These are phyloP conservation scores for Aspergillus nomiae DNA, from an alignment of 2,329 filamentous ascomycete species.

Conservation along the genomic window DNA sequence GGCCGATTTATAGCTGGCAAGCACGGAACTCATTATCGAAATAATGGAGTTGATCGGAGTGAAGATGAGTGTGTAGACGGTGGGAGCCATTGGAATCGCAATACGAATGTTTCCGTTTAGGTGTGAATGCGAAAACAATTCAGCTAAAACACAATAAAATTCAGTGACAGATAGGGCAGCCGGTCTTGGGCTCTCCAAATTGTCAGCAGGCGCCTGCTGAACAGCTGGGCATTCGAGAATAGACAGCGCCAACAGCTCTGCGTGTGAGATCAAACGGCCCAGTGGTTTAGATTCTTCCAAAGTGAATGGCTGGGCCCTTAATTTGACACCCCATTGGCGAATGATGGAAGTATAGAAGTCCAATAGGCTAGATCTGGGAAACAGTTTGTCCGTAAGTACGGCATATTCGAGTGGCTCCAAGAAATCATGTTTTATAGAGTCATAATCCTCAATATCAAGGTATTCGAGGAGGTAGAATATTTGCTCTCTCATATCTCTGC, in stretches of 20 bases:
- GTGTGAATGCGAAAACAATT: slow-evolving; percentile 55
- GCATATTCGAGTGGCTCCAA: slow-evolving; percentile 44
- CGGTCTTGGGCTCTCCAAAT: slow-evolving; percentile 23
- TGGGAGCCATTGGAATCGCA: slow-evolving; percentile 65
- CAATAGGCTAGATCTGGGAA: slow-evolving; percentile 63
- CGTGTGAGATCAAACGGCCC: slow-evolving; percentile 54
- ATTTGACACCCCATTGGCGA: slow-evolving; percentile 51
- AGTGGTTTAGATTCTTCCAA: slow-evolving; percentile 33
- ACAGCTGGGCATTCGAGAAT: slow-evolving; percentile 56
- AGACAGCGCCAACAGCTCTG: slow-evolving; percentile 57
- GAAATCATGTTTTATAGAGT: slow-evolving; percentile 39
- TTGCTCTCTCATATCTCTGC: slow-evolving; percentile 53
- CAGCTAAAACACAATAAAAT: slow-evolving; percentile 67
- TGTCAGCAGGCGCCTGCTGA: slow-evolving; percentile 12
- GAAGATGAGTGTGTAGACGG: slow-evolving; percentile 74
- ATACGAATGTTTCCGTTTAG: slow-evolving; percentile 63
- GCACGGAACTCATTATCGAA: slow-evolving; percentile 68
- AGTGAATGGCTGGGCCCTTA: slow-evolving; percentile 31
- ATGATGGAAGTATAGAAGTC: slow-evolving; percentile 69
- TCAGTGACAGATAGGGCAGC: slow-evolving; percentile 60
- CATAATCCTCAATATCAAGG: slow-evolving; percentile 31
- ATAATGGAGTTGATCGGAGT: slow-evolving; percentile 62
- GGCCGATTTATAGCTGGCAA: slow-evolving; percentile 72
- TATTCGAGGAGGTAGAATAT: slow-evolving; percentile 39
- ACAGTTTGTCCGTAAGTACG: slow-evolving; percentile 38